These are phyloP conservation scores for Mycosphaerelloides madeirae DNA, from an alignment of 2,329 filamentous ascomycete genomes.

Conservation along the genomic window DNA sequence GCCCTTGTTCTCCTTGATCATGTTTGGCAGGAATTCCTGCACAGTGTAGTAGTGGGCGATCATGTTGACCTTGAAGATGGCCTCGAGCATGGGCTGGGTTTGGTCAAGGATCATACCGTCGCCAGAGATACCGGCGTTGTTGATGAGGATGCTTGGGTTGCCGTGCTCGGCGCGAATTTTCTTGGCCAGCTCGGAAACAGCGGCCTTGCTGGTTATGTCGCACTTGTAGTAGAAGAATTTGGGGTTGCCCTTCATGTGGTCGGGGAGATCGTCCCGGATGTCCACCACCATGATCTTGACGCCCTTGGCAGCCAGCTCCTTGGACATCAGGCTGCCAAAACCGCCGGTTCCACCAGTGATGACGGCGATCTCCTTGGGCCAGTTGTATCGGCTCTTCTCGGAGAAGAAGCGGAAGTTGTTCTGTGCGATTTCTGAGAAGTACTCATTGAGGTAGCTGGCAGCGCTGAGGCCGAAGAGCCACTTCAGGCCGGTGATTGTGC, in stretches of 20 bases:
- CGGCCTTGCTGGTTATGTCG: conserved; percentile 46
- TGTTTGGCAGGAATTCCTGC: conserved; percentile 49
- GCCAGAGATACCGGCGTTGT: conserved; percentile 49
- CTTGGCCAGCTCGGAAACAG: conserved; percentile 40
- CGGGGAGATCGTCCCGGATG: conserved; percentile 31
- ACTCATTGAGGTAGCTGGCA: conserved; percentile 22
- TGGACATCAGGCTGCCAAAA: conserved; percentile 36
- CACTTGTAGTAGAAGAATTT: conserved; percentile 39
- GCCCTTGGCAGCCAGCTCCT: conserved; percentile 34
- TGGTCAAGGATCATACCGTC: conserved; percentile 45
- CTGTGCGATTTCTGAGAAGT: conserved; percentile 26
- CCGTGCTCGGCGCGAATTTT: conserved; percentile 39
- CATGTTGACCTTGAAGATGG: conserved; percentile 51
- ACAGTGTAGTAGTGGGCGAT: conserved; percentile 49
- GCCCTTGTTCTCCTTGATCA: conserved; percentile 50
- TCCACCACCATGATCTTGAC: conserved; percentile 39
- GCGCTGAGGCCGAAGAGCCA: conserved; percentile 33
- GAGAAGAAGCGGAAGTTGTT: conserved; percentile 37
- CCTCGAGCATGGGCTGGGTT: conserved; percentile 40
- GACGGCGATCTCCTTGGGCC: conserved; percentile 35
- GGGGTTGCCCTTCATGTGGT: conserved; percentile 29
- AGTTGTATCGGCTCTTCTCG: conserved; percentile 33
- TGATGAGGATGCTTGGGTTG: conserved; percentile 45
- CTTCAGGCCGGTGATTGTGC: conserved; percentile 26
- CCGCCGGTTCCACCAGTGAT: conserved; percentile 35